phyloP scores from a whole-genome alignment of 2,329 filamentous ascomycete species.

The Epichloe gansuensis region DNA sequence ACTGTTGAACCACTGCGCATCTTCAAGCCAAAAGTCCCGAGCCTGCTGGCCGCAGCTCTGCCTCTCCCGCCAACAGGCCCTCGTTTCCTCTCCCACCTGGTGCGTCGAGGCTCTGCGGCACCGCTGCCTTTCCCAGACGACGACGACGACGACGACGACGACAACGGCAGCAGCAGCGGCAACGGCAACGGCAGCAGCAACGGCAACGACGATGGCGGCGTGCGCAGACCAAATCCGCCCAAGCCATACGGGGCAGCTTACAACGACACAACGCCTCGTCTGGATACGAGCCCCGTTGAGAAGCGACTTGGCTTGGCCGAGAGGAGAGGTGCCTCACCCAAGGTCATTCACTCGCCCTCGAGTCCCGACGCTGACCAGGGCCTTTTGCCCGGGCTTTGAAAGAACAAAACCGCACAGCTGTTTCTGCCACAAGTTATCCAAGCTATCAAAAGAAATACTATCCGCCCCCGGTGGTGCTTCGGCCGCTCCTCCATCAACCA shows the following conservation, averaged over 20 bases:
- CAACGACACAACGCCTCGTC: slow-evolving; percentile 40
- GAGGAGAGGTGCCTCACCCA: slow-evolving; percentile 68
- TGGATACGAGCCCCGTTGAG: slow-evolving; percentile 43
- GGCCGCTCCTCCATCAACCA: slow-evolving; percentile 20
- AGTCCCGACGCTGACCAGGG: slow-evolving; percentile 65
- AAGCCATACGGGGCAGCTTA: slow-evolving; percentile 34
- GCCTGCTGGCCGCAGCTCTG: slow-evolving; percentile 31
- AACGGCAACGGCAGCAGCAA: slow-evolving; percentile 20
- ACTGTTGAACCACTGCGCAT: slow-evolving; percentile 77
- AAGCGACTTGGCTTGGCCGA: slow-evolving; percentile 61
- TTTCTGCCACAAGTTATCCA: slow-evolving; percentile 31
- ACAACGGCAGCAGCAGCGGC: slow-evolving; percentile 20
- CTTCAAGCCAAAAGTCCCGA: slow-evolving; percentile 61
- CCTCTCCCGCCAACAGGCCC: slow-evolving; percentile 35
- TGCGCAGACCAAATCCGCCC: slow-evolving; percentile 31
- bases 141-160: slow-evolving; percentile 22
- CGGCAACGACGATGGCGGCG: slow-evolving; percentile 28
- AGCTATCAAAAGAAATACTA: slow-evolving; percentile 47
- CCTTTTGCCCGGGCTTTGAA: slow-evolving; percentile 56
- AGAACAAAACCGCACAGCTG: slow-evolving; percentile 28
- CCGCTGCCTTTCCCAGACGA: slow-evolving; percentile 64
- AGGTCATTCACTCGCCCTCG: slow-evolving; percentile 71
- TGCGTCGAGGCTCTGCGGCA: slow-evolving; percentile 57
- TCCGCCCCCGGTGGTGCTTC: slow-evolving; percentile 35
- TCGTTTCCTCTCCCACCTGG: slow-evolving; percentile 54